Evolutionary conservation across 2,329 filamentous ascomycete genomes (phyloP).

Genomic region (Aspergillus alliaceus): DNA sequence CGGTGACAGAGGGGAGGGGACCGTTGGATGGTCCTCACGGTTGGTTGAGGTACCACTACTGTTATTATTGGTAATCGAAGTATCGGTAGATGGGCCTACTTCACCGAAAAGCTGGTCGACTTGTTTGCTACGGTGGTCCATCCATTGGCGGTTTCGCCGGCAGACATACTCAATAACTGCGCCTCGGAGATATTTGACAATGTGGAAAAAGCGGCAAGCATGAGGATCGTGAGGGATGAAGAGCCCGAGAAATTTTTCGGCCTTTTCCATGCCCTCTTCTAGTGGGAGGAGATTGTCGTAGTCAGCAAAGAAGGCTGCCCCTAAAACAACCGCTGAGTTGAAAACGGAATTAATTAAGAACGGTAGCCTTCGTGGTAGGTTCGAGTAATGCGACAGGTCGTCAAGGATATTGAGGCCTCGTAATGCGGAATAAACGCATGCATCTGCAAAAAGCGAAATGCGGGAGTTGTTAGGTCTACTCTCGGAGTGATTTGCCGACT

Average conservation of each 20-base stretch:
- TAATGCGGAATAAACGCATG: slow-evolving; percentile 47
- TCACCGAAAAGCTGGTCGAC: slow-evolving; percentile 46
- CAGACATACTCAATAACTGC: slow-evolving; percentile 40
- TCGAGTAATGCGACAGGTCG: slow-evolving; percentile 31
- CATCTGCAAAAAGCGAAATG: slow-evolving; percentile 37
- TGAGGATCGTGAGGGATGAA: slow-evolving; percentile 39
- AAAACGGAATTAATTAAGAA: slow-evolving; percentile 51
- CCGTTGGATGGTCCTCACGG: slow-evolving; percentile 10
- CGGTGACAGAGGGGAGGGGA: slow-evolving; percentile 24
- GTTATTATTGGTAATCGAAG: not conserved
- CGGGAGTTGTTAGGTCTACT: slow-evolving; percentile 27
- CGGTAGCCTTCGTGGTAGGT: slow-evolving; percentile 44
- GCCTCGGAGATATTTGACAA: slow-evolving; percentile 41
- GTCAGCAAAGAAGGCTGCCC: slow-evolving; percentile 48
- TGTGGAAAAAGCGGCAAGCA: slow-evolving; percentile 37
- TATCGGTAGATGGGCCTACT: slow-evolving; percentile 23
- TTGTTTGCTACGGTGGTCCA: slow-evolving; percentile 39
- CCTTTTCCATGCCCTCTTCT: slow-evolving; percentile 35
- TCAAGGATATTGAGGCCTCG: slow-evolving; percentile 43
- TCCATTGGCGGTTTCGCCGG: slow-evolving; percentile 39
- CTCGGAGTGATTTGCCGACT: slow-evolving; percentile 20
- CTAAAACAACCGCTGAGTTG: slow-evolving; percentile 46
- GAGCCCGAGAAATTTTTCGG: slow-evolving; percentile 32
- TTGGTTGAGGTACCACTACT: slow-evolving; percentile 5
- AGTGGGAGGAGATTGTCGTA: slow-evolving; percentile 41